These are phyloP conservation scores for Backusella macrospora DNA, from an alignment of 192 early-diverging fungal genomes.

Conservation along the genomic window DNA sequence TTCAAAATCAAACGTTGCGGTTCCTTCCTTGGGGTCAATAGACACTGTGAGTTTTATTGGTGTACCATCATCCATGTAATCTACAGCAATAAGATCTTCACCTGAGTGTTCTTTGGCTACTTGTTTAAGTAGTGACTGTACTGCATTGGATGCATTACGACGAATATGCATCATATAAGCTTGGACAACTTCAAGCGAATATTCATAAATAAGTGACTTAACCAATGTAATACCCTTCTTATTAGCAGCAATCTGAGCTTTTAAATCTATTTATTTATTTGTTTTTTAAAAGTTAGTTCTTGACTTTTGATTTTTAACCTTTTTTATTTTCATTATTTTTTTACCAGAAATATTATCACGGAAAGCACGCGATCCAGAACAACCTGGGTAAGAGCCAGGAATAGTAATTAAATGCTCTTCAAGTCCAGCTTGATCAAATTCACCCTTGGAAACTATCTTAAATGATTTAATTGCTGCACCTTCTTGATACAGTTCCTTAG, in stretches of 20 bases:
- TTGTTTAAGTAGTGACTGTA: slow-evolving; percentile 73
- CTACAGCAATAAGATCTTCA: slow-evolving; percentile 51
- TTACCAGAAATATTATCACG: slow-evolving; percentile 82
- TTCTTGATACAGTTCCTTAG: slow-evolving; percentile 91
- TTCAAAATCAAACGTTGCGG: slow-evolving; percentile 89
- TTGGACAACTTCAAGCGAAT: slow-evolving; percentile 84
- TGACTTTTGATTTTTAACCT: not conserved
- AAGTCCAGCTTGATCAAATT: slow-evolving; percentile 87
- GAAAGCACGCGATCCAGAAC: slow-evolving; percentile 86
- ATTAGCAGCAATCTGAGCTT: slow-evolving; percentile 98
- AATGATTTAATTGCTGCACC: slow-evolving; percentile 90
- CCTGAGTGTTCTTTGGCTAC: slow-evolving; percentile 49
- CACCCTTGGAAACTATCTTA: slow-evolving; percentile 81
- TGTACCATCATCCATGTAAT: slow-evolving; percentile 95
- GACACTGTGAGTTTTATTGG: slow-evolving; percentile 74
- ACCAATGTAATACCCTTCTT: slow-evolving; percentile 89
- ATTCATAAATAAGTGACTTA: slow-evolving; percentile 80
- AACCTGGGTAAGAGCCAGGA: slow-evolving; percentile 83
- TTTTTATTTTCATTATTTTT: not conserved
- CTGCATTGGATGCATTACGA: slow-evolving; percentile 85
- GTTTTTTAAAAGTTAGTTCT: not conserved
- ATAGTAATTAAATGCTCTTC: slow-evolving; percentile 73
- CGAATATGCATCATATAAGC: slow-evolving; percentile 96
- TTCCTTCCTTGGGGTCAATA: slow-evolving; percentile 73
- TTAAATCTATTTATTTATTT: slow-evolving; percentile 63